Conservation (phyloP, 1,284 basidiomycete species). For the Boletus austroedulis region DNA sequence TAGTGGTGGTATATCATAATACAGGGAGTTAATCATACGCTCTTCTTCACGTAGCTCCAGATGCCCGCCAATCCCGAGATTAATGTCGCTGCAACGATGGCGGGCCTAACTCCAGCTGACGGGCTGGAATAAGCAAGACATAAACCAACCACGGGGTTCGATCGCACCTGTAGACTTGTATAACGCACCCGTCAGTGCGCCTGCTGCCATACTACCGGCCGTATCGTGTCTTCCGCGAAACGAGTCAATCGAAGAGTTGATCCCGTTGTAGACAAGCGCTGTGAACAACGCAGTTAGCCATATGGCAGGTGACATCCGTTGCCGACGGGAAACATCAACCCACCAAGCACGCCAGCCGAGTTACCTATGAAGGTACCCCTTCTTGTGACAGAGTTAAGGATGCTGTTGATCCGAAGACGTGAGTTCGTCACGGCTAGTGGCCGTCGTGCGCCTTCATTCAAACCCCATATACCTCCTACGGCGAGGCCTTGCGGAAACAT, state of each 20-base stretch:
- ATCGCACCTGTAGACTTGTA: conserved; percentile 91
- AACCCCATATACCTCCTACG: conserved; percentile 92
- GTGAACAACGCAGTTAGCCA: conserved; percentile 27
- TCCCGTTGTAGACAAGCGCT: conserved; percentile 95
- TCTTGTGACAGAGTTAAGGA: conserved; percentile 95
- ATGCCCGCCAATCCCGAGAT: conserved; percentile 86
- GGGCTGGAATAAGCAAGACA: conserved; percentile 39
- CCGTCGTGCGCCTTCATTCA: conserved; percentile 89
- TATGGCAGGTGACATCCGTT: conserved; percentile 19
- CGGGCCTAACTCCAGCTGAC: conserved; percentile 86
- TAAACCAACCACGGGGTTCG: conserved; percentile 29
- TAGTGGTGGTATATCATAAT: conserved; percentile 48
- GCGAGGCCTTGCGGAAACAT: conserved; percentile 74
- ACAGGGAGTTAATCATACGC: conserved; percentile 53
- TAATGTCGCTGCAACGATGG: conserved; percentile 83
- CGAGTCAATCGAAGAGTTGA: conserved; percentile 92
- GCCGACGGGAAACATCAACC: conserved; percentile 43
- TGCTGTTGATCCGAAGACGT: conserved; percentile 91
- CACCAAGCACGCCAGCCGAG: conserved; percentile 95
- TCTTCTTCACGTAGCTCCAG: conserved; percentile 91
- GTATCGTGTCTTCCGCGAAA: conserved; percentile 91
- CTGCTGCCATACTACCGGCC: conserved; percentile 88
- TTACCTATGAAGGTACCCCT: conserved; percentile 98
- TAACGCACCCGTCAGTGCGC: conserved; percentile 85
- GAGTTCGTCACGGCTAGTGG: conserved; percentile 82